phyloP scores from a whole-genome alignment of 192 early-diverging fungal species.

The Mortierella alpina region DNA sequence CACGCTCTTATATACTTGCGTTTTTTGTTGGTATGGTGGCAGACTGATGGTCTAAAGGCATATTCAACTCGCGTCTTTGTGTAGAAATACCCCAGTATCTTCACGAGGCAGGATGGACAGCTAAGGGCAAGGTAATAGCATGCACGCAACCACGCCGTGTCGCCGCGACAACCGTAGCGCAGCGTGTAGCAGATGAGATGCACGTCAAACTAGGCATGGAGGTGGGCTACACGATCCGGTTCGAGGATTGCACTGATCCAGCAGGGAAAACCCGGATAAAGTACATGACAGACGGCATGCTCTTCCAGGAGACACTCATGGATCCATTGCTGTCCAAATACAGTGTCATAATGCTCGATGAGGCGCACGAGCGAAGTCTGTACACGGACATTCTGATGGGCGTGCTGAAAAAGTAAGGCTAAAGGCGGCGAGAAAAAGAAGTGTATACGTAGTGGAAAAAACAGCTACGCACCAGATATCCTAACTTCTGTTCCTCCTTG shows the following conservation, averaged over 20 bases:
- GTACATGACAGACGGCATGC: slow-evolving; percentile 88
- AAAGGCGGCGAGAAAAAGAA: too few species aligned
- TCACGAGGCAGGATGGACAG: slow-evolving; percentile 79
- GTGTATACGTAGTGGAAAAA: too few species aligned
- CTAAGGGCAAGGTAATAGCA: slow-evolving; percentile 68
- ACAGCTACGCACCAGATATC: not conserved
- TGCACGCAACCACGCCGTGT: slow-evolving; percentile 84
- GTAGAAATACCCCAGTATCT: slow-evolving; percentile 85
- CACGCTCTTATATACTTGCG: not conserved
- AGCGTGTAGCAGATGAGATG: slow-evolving; percentile 82
- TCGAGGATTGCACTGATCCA: slow-evolving; percentile 73
- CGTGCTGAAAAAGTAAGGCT: slow-evolving; percentile 79
- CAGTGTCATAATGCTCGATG: slow-evolving; percentile 84
- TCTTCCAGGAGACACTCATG: slow-evolving; percentile 81
- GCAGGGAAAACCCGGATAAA: slow-evolving; percentile 71
- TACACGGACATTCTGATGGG: slow-evolving; percentile 81
- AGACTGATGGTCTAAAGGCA: not conserved
- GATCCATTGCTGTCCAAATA: slow-evolving; percentile 81
- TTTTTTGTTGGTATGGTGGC: not conserved
- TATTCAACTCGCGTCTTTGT: not conserved
- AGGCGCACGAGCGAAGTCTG: slow-evolving; percentile 79
- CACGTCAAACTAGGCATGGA: slow-evolving; percentile 71
- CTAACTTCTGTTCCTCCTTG: not conserved
- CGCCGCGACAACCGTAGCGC: slow-evolving; percentile 78
- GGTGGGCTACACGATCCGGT: slow-evolving; percentile 83